phyloP scores from a whole-genome alignment of 75 land plant genomes.

The Pseudotsuga menziesii region DNA sequence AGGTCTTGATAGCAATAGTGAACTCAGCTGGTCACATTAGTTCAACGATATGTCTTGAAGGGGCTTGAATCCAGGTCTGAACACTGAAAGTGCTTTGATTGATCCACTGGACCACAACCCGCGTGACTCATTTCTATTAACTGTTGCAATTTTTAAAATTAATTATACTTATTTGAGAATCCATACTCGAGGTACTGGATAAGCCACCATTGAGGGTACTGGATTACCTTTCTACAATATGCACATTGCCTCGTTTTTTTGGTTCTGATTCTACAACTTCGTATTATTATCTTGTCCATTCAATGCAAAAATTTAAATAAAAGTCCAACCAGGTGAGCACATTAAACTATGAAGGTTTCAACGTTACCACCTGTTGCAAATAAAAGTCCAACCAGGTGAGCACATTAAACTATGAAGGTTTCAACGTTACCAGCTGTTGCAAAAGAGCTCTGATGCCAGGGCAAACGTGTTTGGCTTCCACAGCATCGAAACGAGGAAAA shows the following conservation, averaged over 20 bases:
- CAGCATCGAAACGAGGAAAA: slow-evolving; percentile 68
- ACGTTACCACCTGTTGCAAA: no score
- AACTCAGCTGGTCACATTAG: no score
- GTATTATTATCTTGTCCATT: background rate
- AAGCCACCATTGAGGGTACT: background rate
- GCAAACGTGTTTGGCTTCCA: slow-evolving; percentile 54
- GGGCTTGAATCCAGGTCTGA: no score
- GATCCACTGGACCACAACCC: no score
- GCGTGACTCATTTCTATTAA: no score
- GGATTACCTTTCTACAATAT: background rate
- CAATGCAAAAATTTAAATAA: background rate
- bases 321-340: no score
- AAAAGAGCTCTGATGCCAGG: slow-evolving; percentile 64
- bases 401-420: background rate
- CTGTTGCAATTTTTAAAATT: no score
- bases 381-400: background rate
- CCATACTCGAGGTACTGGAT: background rate
- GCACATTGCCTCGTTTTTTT: background rate
- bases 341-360: no score
- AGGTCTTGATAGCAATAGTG: no score
- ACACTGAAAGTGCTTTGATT: no score
- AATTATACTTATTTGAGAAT: no score
- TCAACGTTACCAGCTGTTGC: slow-evolving; percentile 34
- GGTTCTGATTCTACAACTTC: background rate
- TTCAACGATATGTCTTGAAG: no score